These are phyloP conservation scores for Yamagishiella unicocca DNA, from an alignment of 139 green algal genomes.

Conservation along the genomic window DNA sequence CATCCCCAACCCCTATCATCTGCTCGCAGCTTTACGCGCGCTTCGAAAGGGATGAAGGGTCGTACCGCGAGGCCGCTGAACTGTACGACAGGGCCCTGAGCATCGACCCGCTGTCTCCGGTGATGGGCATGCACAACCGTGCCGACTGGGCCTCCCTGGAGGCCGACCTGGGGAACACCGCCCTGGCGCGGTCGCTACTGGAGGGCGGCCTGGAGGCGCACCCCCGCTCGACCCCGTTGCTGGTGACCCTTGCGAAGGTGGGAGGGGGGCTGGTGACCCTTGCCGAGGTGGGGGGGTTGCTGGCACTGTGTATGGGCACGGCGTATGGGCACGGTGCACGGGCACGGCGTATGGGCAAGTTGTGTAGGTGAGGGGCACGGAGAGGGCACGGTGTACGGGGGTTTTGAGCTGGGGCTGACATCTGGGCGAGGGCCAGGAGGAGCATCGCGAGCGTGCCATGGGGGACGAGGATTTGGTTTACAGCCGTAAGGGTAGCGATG, in stretches of 20 bases:
- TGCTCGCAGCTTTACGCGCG: constrained; percentile 21
- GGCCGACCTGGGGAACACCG: constrained; percentile 35
- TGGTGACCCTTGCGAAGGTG: constrained; percentile 24
- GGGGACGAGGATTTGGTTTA: too few relatives aligned
- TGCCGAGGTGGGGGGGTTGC: not conserved
- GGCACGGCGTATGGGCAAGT: too few relatives aligned
- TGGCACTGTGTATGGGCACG: too few relatives aligned
- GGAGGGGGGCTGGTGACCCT: too few relatives aligned
- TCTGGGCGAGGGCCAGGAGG: too few relatives aligned
- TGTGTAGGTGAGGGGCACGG: not conserved
- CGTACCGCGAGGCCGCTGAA: constrained; percentile 22
- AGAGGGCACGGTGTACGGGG: not conserved
- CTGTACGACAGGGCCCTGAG: constrained; percentile 39
- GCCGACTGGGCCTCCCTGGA: constrained; percentile 48
- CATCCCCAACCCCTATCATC: not conserved
- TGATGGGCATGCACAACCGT: constrained; percentile 37
- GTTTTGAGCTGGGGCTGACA: too few relatives aligned
- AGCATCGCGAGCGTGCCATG: too few relatives aligned
- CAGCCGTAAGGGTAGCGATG: too few relatives aligned
- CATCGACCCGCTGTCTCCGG: constrained; percentile 34
- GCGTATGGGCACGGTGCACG: too few relatives aligned
- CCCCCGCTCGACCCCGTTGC: constrained; percentile 6
- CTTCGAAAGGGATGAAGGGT: constrained; percentile 51
- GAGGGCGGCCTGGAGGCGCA: constrained; percentile 41
- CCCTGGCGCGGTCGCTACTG: constrained; percentile 28